Percentiles rank a stretch among this genome's conserved stretches.
phyloP scores from a whole-genome alignment of 441 rosid genomes.

The Erodium moschatum region DNA sequence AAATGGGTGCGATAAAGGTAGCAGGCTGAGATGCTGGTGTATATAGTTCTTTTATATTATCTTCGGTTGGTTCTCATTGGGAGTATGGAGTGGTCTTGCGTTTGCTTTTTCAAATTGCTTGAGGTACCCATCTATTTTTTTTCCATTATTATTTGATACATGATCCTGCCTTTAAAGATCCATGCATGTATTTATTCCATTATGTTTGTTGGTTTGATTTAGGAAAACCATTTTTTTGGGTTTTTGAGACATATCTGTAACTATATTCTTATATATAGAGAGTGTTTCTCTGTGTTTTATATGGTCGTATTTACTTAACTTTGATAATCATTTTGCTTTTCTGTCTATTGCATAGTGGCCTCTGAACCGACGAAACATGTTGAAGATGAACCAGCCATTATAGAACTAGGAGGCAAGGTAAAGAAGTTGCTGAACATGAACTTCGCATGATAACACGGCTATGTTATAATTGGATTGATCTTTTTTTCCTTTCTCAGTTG shows the following conservation, averaged over 20 bases:
- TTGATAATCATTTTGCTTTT: background rate
- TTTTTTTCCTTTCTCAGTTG: background rate
- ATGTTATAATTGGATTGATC: background rate
- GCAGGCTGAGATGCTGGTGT: conserved; percentile 53
- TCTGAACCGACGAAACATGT: background rate
- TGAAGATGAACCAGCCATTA: background rate
- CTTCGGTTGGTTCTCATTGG: conserved; percentile 29
- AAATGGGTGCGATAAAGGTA: conserved; percentile 77
- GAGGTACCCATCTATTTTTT: conserved; percentile 30
- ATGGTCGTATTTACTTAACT: background rate
- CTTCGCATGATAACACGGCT: background rate
- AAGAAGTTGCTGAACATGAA: background rate
- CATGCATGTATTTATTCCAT: background rate
- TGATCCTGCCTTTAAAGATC: background rate
- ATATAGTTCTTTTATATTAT: conserved; percentile 25
- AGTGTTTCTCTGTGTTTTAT: too few relatives aligned
- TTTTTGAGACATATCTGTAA: background rate
- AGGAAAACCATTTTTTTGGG: background rate
- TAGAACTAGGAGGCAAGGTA: background rate
- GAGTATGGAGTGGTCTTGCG: conserved; percentile 33
- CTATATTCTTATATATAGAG: background rate
- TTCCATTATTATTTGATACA: background rate
- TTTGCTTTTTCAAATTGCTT: conserved; percentile 27
- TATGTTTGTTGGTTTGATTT: background rate
- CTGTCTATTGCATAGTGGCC: background rate